Conservation (phyloP, 164 flowering plant species). For the Liquidambar formosana region DNA sequence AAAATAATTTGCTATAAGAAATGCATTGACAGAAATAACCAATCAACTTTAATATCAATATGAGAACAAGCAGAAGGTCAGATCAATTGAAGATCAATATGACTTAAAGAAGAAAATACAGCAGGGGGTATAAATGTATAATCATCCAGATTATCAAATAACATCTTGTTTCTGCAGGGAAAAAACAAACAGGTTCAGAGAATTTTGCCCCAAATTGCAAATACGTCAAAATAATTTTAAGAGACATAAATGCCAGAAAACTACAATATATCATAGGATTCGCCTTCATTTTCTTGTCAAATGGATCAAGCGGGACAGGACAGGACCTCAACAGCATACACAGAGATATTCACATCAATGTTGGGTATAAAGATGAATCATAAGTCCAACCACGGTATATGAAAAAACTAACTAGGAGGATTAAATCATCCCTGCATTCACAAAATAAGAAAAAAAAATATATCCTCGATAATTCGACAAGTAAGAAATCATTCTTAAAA, state of each 20-base stretch:
- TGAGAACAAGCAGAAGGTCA: background rate
- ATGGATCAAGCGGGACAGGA: background rate
- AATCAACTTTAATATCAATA: background rate
- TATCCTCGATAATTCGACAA: too few relatives aligned
- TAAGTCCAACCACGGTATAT: too few relatives aligned
- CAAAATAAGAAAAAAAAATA: too few relatives aligned
- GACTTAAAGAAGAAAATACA: too few relatives aligned
- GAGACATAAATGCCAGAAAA: background rate
- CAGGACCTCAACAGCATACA: too few relatives aligned
- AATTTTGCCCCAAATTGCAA: background rate
- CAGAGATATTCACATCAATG: too few relatives aligned
- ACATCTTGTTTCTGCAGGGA: background rate
- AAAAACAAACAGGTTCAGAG: background rate
- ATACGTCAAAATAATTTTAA: background rate
- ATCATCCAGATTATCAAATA: background rate
- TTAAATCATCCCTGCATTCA: too few relatives aligned
- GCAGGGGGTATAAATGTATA: background rate
- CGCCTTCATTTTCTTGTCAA: background rate
- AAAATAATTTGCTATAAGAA: too few relatives aligned
- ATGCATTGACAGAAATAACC: background rate
- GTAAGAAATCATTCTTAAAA: too few relatives aligned
- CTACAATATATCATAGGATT: background rate
- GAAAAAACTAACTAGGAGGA: too few relatives aligned
- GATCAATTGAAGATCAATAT: background rate
- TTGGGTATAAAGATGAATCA: too few relatives aligned